A percentile compares a stretch with the other conserved stretches of the same genome.
Conservation (phyloP, 2,329 filamentous ascomycete species). For the Tolypocladium album region DNA sequence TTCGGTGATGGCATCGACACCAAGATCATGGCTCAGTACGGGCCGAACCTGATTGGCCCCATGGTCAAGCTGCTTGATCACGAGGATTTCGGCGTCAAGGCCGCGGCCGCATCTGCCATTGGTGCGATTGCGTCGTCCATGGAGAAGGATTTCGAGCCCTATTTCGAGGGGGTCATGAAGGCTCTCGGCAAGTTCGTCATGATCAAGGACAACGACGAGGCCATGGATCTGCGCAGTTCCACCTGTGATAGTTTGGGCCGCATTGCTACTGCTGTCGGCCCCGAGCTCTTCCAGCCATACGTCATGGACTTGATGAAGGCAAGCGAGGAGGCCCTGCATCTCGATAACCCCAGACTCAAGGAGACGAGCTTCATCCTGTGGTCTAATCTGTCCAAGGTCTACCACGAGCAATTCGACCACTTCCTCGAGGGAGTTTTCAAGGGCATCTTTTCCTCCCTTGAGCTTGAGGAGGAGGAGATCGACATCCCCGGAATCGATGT, state of each 20-base stretch:
- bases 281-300: constrained; percentile 80
- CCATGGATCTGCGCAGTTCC: constrained; percentile 79
- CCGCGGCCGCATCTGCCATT: constrained; percentile 76
- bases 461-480: constrained; percentile 80
- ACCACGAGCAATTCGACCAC: constrained; percentile 70
- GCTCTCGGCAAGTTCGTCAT: constrained; percentile 74
- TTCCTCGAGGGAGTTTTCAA: constrained; percentile 71
- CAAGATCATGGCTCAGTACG: constrained; percentile 67
- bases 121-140: constrained; percentile 84
- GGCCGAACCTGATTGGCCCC: constrained; percentile 70
- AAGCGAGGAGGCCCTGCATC: constrained; percentile 78
- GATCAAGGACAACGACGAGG: constrained; percentile 81
- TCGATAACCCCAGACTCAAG: constrained; percentile 82
- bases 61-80: constrained; percentile 77
- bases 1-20: constrained; percentile 80
- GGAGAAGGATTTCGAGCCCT: constrained; percentile 76
- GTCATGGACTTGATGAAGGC: constrained; percentile 84
- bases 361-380: constrained; percentile 97
- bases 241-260: constrained; percentile 90
- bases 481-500: constrained; percentile 54
- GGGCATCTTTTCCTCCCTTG: constrained; percentile 72
- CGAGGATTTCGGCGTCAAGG: constrained; percentile 81
- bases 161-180: constrained; percentile 83
- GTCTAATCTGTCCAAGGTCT: constrained; percentile 90
- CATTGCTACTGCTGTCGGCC: constrained; percentile 80